phyloP scores from a whole-genome alignment of 352 stramenopile genomes.

The Globisporangium canariense region DNA sequence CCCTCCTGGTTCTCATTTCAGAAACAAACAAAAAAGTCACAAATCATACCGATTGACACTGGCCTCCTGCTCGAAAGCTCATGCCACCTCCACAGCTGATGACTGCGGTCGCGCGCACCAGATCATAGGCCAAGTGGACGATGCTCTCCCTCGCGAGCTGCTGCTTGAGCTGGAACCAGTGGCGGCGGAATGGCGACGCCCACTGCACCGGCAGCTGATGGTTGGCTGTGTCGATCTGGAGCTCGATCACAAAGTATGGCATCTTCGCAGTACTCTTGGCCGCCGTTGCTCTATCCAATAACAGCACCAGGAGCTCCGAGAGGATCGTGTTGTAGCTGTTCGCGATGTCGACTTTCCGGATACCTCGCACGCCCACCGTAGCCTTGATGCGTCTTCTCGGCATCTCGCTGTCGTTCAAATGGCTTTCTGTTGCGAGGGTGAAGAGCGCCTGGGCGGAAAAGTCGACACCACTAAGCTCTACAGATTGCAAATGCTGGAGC shows the following conservation, averaged over 20 bases:
- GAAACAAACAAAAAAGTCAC: neutral
- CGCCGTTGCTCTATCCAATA: slow-evolving; percentile 1
- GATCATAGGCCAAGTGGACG: slow-evolving; percentile 23
- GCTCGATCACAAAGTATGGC: slow-evolving; percentile 21
- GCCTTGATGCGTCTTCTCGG: slow-evolving; percentile 17
- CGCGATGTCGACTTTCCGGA: slow-evolving; percentile 20
- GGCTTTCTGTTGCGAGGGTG: slow-evolving; percentile 8
- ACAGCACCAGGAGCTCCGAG: slow-evolving; percentile 2
- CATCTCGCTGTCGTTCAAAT: neutral
- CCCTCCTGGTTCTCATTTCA: too few species aligned
- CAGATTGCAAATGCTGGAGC: slow-evolving; percentile 13
- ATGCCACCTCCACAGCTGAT: neutral
- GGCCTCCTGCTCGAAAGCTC: neutral
- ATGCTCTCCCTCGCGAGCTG: slow-evolving; percentile 9
- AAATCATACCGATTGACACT: neutral
- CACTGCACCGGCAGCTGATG: slow-evolving; percentile 21
- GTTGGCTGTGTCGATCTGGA: slow-evolving; percentile 23
- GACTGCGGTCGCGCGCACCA: slow-evolving; percentile 9
- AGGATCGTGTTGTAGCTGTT: slow-evolving; percentile 22
- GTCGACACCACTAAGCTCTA: slow-evolving; percentile 23
- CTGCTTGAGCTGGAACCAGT: slow-evolving; percentile 22
- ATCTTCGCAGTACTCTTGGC: neutral
- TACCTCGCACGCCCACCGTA: slow-evolving; percentile 20
- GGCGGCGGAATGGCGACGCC: slow-evolving; percentile 14
- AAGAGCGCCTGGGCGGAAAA: slow-evolving; percentile 21